Evolutionary conservation across 2,329 filamentous ascomycete genomes (phyloP), one percentile per base, ranked within the genome.

Genomic region (Tolypocladium guangdongense): DNA sequence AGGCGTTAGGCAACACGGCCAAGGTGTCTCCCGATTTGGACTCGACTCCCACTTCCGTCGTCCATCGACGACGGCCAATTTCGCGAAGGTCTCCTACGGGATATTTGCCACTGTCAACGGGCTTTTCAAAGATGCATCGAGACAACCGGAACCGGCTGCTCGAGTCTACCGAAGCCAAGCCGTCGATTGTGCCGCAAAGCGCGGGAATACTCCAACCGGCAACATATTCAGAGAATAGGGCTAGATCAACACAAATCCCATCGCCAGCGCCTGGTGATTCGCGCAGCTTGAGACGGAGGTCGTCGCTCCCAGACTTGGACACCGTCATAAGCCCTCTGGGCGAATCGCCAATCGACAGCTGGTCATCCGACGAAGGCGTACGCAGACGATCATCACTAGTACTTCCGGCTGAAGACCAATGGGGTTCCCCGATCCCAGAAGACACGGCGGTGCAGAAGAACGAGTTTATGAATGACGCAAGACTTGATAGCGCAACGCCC

Each of bases 1-100:
- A 66, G 12, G 73, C 70, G 3, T 67, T 69, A 20, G 68, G 68
- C 27, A 66, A 64, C 24, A 46, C 45, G 27, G 32, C 36, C 18
- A 32, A 54, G 8, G 24, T 35, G 45, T 38, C 50, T 39, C 38
- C n/a, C 33, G 36, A 22, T 24, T 30, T 30, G 11, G 32, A 54
- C 30, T 50, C 48, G 14, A 46, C 53, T 32, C 50, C 50, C 30
- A 60, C 64, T 2, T 78, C 77, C 0, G 67, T 83, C 22, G 70
- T 83, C 7, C 68, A 83, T 61, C 73, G 80, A 6, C 79, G 79
- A 2, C 71, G 80, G 35, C 80, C 80, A 2, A 78, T 83, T 52
- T 77, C 78, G 6, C 71, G 80, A 51, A 75, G 74, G 37, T 63
- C 65, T 30, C 8, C 16, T 20, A 18, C 32, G 37, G 22, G 12